Percentiles rank a stretch among this genome's conserved stretches.
phyloP scores from a whole-genome alignment of 2,329 filamentous ascomycete genomes.

The Aspergillus novofumigatus region DNA sequence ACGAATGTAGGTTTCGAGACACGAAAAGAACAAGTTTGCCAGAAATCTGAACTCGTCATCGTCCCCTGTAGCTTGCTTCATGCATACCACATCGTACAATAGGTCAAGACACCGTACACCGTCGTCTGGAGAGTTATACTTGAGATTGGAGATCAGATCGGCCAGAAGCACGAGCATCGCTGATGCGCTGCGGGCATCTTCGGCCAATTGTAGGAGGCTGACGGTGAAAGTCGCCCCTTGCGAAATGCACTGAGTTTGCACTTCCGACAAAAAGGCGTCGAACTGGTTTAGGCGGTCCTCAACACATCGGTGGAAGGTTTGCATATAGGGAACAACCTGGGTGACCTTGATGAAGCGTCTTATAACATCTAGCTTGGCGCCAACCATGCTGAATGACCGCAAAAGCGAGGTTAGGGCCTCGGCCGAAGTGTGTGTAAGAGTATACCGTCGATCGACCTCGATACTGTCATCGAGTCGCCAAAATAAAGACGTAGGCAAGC shows the following conservation, averaged over 20 bases:
- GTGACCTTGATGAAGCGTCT: conserved; percentile 45
- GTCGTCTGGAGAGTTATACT: conserved; percentile 39
- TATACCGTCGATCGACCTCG: conserved; percentile 37
- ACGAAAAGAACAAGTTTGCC: conserved; percentile 69
- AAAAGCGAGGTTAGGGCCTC: conserved; percentile 30
- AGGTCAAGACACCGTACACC: conserved; percentile 75
- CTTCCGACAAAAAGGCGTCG: conserved; percentile 53
- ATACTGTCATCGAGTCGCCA: conserved; percentile 31
- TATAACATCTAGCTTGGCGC: conserved; percentile 45
- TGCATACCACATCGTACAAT: conserved; percentile 66
- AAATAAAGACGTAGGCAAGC: conserved; percentile 72
- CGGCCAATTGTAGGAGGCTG: conserved; percentile 62
- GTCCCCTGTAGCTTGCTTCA: conserved; percentile 67
- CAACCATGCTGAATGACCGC: conserved; percentile 46
- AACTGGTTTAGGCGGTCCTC: conserved; percentile 55
- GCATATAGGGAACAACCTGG: conserved; percentile 58
- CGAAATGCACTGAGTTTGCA: conserved; percentile 60
- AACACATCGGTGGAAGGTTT: conserved; percentile 66
- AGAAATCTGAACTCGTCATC: conserved; percentile 59
- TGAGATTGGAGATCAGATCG: conserved; percentile 56
- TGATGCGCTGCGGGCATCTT: conserved; percentile 53
- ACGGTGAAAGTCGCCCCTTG: conserved; percentile 54
- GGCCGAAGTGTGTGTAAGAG: conserved; percentile 30
- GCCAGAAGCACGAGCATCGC: conserved; percentile 58
- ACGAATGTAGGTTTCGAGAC: conserved; percentile 75